Percentiles rank a stretch among this genome's conserved stretches.
Conservation (phyloP, 352 stramenopile genomes). For the Pythium phragmitis region DNA sequence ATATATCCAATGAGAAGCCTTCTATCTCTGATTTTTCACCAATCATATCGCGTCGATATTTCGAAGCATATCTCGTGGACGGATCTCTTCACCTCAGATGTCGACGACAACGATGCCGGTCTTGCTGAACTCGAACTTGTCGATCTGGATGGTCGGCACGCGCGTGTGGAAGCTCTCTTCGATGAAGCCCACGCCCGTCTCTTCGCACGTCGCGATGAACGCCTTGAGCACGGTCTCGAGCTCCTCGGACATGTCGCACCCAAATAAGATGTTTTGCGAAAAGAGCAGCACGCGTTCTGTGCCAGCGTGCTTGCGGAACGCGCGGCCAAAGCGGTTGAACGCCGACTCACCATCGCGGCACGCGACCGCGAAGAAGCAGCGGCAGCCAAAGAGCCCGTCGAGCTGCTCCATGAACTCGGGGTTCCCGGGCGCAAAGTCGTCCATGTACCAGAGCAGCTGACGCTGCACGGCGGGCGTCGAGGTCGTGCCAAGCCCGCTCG, state of each 20-base stretch:
- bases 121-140: slow-evolving; percentile 22
- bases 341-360: slow-evolving; percentile 9
- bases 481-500: slow-evolving; percentile 4
- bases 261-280: slow-evolving; percentile 16
- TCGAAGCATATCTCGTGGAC: background rate
- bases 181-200: slow-evolving; percentile 18
- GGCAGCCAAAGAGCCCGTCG: slow-evolving; percentile 15
- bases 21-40: background rate
- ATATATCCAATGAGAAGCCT: background rate
- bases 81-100: background rate
- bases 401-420: slow-evolving; percentile 12
- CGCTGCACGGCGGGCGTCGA: slow-evolving; percentile 4
- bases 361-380: slow-evolving; percentile 14
- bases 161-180: slow-evolving; percentile 17
- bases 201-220: slow-evolving; percentile 8
- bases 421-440: slow-evolving; percentile 10
- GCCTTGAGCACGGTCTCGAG: slow-evolving; percentile 13
- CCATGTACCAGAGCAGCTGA: slow-evolving; percentile 21
- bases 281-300: slow-evolving; percentile 18
- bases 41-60: background rate
- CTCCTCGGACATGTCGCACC: slow-evolving; percentile 10
- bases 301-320: slow-evolving; percentile 17
- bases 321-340: slow-evolving; percentile 17
- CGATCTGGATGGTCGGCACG: slow-evolving; percentile 22
- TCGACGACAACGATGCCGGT: slow-evolving; percentile 14